Conservation (phyloP, 441 rosid species). For the Croton setiger region DNA sequence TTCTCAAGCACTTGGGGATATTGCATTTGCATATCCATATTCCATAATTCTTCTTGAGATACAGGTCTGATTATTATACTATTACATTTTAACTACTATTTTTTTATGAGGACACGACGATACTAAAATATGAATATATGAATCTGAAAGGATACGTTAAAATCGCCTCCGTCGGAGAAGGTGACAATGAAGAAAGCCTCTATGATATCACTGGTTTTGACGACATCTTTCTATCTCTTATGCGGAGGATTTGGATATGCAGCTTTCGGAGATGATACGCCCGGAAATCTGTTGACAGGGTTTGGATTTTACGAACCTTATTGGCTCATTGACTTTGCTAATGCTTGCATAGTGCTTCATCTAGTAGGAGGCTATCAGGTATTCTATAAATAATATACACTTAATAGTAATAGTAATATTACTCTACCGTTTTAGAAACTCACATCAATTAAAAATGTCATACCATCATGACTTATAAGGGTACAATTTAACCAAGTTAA, state of each 20-base stretch:
- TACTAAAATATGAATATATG: background rate
- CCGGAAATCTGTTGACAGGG: constrained; percentile 55
- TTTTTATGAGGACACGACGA: too few species aligned
- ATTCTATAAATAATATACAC: background rate
- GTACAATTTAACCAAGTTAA: too few species aligned
- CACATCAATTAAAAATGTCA: too few species aligned
- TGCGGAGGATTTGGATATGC: constrained; percentile 53
- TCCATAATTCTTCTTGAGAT: constrained; percentile 42
- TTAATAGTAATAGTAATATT: too few species aligned
- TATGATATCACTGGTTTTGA: constrained; percentile 23
- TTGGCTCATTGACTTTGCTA: constrained; percentile 48
- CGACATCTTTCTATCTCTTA: constrained; percentile 46
- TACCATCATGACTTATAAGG: too few species aligned
- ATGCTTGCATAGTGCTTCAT: constrained; percentile 48
- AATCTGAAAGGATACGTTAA: constrained; percentile 43
- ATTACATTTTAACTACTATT: too few species aligned
- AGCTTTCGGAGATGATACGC: constrained; percentile 51
- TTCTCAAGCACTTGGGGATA: constrained; percentile 48
- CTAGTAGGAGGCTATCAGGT: constrained; percentile 64
- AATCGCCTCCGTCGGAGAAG: constrained; percentile 46
- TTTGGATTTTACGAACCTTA: constrained; percentile 45
- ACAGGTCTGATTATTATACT: constrained; percentile 34
- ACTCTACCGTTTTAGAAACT: too few species aligned
- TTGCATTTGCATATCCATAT: constrained; percentile 48
- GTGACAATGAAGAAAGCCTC: constrained; percentile 51